Base-by-base conservation (phyloP, 2,329 filamentous ascomycete species). In the Sarocladiaceae sp. region DNA sequence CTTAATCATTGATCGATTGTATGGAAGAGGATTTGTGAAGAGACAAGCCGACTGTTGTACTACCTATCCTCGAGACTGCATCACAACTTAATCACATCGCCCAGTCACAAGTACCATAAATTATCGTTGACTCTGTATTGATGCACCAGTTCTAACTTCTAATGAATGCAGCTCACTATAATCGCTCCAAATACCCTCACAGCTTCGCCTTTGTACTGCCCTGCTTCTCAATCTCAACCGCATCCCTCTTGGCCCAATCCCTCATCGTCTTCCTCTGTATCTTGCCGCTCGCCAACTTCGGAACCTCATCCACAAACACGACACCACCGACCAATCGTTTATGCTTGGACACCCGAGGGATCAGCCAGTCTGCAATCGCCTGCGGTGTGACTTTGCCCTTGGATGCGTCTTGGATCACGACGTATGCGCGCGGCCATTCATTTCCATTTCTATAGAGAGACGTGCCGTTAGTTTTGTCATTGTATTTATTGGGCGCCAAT, bases 271-370 rank as follows among this genome's bases (percentile, higher is more conserved):
- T 80, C 47, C 79, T 68, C 62, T 78, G 71, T 49, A 83, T 82
- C 70, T 83, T 84, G 8, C 80, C 80, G 54, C 74, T 78, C 12
- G 76, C 73, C 42, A 80, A 64, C 61, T 80, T 82, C 1, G 80
- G 79, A 51, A 83, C 74, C 56, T 77, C 76, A 47, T 80, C 74
- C 6, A 83, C 71, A 54, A 82, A 81, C 23, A 72, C 66, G 25
- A 81, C 71, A 3, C 78, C 77, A 2, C 77, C 78, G 1, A 68
- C 70, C 2, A 81, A 66, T 52, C 70, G 67, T 58, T 80, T 80
- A 57, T 81, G 76, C 60, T 75, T 78, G 35, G 77, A 67, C 4
- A 80, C 75, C 29, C 71, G 70, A 13, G 63, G 51, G 47, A 72
- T 69, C 58, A 79, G 71, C 64, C 67, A 74, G 18, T 68, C 64